Percentiles rank a stretch among this genome's conserved stretches.
Conservation (phyloP, 129 eudicot species). For the Escallonia herrerae region DNA sequence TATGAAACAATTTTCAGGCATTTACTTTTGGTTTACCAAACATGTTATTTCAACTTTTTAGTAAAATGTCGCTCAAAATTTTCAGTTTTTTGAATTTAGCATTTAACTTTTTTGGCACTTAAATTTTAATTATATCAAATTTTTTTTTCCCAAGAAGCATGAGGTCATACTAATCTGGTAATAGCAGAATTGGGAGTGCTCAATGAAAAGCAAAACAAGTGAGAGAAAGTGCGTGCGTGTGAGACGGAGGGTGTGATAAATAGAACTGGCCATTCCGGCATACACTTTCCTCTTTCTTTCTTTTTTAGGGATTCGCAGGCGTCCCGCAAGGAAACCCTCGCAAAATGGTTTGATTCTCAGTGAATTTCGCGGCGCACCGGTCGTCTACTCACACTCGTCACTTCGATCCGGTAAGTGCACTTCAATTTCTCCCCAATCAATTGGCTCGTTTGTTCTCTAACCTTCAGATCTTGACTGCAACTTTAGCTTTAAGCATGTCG, state of each 20-base stretch:
- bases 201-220: slow-evolving; percentile 14
- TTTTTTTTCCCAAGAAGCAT: background rate
- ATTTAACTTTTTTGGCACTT: no score
- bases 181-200: background rate
- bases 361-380: slow-evolving; percentile 12
- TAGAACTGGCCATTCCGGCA: background rate
- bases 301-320: slow-evolving; percentile 25
- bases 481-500: background rate
- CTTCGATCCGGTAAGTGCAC: slow-evolving; percentile 17
- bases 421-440: background rate
- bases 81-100: no score
- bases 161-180: background rate
- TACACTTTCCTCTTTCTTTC: slow-evolving; percentile 17
- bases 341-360: slow-evolving; percentile 24
- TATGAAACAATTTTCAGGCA: no score
- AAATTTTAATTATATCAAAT: no score
- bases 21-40: no score
- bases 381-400: background rate
- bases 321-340: background rate
- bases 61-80: no score
- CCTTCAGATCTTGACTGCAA: slow-evolving; percentile 9
- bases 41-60: no score
- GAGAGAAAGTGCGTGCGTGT: slow-evolving; percentile 6
- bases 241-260: background rate
- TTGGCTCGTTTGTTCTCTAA: background rate